Conservation (phyloP, 2,329 filamentous ascomycete species). For the Hypoxylon sp. region DNA sequence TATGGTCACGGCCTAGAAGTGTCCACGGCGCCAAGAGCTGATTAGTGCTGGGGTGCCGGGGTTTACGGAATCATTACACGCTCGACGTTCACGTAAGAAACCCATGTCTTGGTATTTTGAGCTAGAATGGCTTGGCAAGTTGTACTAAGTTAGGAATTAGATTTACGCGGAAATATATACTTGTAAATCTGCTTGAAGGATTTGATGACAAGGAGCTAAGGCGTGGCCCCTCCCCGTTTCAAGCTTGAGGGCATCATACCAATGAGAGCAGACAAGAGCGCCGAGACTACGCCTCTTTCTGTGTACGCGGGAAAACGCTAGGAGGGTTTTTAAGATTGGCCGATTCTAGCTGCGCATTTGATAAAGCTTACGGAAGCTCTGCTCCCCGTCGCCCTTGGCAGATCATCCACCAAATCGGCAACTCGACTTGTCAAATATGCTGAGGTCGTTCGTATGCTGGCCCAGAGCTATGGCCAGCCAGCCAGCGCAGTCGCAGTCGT, state of each 20-base stretch:
- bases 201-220: background rate
- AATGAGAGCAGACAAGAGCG: no score
- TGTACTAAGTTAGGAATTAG: background rate
- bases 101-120: background rate
- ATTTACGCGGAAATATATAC: background rate
- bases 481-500: background rate
- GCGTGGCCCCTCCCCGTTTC: background rate
- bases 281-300: background rate
- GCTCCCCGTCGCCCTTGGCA: background rate
- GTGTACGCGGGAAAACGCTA: background rate
- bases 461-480: background rate
- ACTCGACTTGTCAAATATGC: slow-evolving; percentile 11
- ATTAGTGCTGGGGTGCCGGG: background rate
- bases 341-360: background rate
- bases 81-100: background rate
- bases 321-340: background rate
- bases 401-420: background rate
- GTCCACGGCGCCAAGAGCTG: background rate
- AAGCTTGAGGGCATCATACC: background rate
- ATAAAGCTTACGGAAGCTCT: slow-evolving; percentile 8
- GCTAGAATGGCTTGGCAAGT: background rate
- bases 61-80: background rate
- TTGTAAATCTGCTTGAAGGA: background rate
- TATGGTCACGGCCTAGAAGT: background rate
- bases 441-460: background rate